Evolutionary conservation across 495 filamentous ascomycete species (phyloP), one percentile per base, ranked within the genome.

Genomic region (Penicillium silybi): DNA sequence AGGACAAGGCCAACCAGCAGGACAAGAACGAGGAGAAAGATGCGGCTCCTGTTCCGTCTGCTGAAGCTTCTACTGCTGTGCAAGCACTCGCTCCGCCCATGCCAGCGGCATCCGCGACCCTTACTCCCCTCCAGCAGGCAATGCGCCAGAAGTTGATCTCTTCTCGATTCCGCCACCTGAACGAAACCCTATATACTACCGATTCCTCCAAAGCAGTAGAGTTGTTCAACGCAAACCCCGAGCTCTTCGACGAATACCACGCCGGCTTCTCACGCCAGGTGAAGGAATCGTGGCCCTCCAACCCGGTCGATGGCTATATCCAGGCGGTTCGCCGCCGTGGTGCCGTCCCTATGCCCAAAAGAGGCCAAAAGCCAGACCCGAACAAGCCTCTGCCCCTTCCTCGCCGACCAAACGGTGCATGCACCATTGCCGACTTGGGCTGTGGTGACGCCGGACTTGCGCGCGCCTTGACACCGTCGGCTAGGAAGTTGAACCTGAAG

Each of bases 151-250:
- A 97, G 71, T 84, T 98, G 48, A 79, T 91, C 49, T 90, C 89
- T 5, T 90, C 93, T 13, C 92, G 93, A 52, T 98, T 98, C 81
- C 90, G 93, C 57, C 89, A 97, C 67, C 82, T 98, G 53, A 98
- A 98, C 73, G 85, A 98, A 71, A 90, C 87, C 4, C 87, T 97
- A 20, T 97, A 97, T 70, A 97, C 92, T 10, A 89, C 86, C 6
- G 87, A 91, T 15, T 98, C 93, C 1, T 67, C 73, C 39, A 80
- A 90, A 43, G 85, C 92, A 15, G 81, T 92, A 49, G 66, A 80
- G 50, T 80, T 96, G 35, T 97, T 97, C 75, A 67, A 77, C 37
- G 67, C 84, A 8, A 87, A 85, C 52, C 93, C 93, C 0, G 88
- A 93, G 54, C 86, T 96, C 73, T 98, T 96, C 73, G 74, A 80